Base-by-base conservation (phyloP, 352 stramenopile genomes). In the Globisporangium echinulatum region DNA sequence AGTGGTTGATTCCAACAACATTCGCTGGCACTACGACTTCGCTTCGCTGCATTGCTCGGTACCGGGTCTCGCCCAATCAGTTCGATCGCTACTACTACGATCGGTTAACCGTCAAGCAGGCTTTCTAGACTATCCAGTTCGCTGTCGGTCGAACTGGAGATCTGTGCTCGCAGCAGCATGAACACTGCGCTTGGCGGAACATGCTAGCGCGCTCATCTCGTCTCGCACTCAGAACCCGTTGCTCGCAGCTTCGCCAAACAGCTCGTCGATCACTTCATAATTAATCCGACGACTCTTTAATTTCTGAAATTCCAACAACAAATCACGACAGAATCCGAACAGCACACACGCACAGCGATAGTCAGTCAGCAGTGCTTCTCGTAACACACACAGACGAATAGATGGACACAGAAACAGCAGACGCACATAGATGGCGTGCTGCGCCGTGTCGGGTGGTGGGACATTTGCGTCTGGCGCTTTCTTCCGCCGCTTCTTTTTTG, bases 211-310 rank as follows among this genome's bases (percentile, higher is more conserved):
- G 25, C 25, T 33, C 25, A 5, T 47, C 42, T 50, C 46, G 46
- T 25, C 46, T 15, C 8, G 37, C 15, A 11, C n/a, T 77, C 67
- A 90, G 38, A 87, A 88, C 0, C 78, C 78, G 54, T 88, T 90
- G 65, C 70, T 90, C 50, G 81, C 81, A 33, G 81, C 81, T 67
- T 94, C 82, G 37, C 83, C 85, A 77, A 94, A 94, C 51, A 94
- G 76, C 70, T 94, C 83, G 61, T 92, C 77, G 66, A 94, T 91
- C 52, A 93, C 85, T 72, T 94, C 85, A 62, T 94, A 93, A 68
- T 94, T 94, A 69, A 94, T 94, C 66, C 84, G 74, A 71, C 83
- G 78, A 58, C 82, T 92, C 65, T 93, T 94, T 77, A 94, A 83
- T 87, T 90, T 92, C 85, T 91, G 69, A 54, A n/a, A 68, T 37